phyloP scores from a whole-genome alignment of 495 filamentous ascomycete species.

The Peziza echinospora region DNA sequence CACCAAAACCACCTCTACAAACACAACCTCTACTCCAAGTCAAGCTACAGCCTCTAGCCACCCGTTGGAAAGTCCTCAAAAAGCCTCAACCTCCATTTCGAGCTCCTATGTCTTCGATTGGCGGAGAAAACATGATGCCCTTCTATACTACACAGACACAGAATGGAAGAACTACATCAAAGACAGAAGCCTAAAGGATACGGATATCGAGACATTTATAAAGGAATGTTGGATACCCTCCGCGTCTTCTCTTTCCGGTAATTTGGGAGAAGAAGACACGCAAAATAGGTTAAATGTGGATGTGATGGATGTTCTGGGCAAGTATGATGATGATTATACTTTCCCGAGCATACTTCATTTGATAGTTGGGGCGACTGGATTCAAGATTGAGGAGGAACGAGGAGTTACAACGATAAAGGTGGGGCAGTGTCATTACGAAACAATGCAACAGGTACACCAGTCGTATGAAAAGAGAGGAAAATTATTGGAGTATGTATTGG shows the following conservation, averaged over 20 bases:
- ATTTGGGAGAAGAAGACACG: background rate
- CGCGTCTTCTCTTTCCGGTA: background rate
- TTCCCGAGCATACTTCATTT: background rate
- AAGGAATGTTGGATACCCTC: background rate
- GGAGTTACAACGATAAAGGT: background rate
- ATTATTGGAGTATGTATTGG: background rate
- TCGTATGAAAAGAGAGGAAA: background rate
- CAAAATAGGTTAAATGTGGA: background rate
- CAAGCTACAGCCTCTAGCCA: no score
- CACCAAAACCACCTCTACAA: no score
- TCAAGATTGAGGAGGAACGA: background rate
- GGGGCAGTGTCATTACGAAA: no score
- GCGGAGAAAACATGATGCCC: no score
- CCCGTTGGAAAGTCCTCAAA: no score
- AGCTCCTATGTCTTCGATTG: no score
- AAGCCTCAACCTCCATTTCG: no score
- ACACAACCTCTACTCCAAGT: no score
- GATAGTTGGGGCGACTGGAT: background rate
- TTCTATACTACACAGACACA: background rate
- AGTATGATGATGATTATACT: background rate
- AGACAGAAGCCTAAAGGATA: background rate
- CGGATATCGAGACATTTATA: background rate
- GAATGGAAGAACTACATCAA: background rate
- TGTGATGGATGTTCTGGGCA: background rate
- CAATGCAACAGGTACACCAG: background rate